Evolutionary conservation across 805 yeast species (phyloP).

Genomic region (Candida qinlingensis): DNA sequence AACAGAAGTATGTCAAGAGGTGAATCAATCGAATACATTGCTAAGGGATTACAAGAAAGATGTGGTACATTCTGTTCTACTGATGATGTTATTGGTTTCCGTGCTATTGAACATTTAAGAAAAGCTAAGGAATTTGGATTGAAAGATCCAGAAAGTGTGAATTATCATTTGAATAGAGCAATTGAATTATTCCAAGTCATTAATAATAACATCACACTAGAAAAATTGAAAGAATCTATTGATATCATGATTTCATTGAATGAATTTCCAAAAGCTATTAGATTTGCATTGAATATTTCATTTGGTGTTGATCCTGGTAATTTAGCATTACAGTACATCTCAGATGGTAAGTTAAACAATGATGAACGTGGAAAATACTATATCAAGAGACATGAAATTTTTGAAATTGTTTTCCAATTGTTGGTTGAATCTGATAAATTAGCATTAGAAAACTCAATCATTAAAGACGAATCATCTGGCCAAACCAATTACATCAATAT

Average conservation of each 20-base stretch:
- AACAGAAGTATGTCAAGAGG: slow-evolving; percentile 86
- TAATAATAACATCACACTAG: slow-evolving; percentile 70
- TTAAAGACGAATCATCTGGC: slow-evolving; percentile 9
- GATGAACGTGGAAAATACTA: slow-evolving; percentile 48
- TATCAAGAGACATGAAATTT: slow-evolving; percentile 52
- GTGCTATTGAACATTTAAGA: slow-evolving; percentile 88
- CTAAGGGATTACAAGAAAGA: slow-evolving; percentile 80
- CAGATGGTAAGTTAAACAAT: slow-evolving; percentile 43
- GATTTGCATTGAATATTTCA: slow-evolving; percentile 74
- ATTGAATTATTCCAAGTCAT: slow-evolving; percentile 74
- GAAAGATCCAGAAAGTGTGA: slow-evolving; percentile 65
- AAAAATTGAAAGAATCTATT: slow-evolving; percentile 76
- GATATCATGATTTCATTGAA: slow-evolving; percentile 72
- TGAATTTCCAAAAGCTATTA: slow-evolving; percentile 80
- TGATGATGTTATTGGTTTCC: slow-evolving; percentile 87
- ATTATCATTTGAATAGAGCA: slow-evolving; percentile 66
- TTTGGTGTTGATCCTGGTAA: slow-evolving; percentile 59
- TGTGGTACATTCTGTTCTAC: slow-evolving; percentile 95
- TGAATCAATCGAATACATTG: slow-evolving; percentile 87
- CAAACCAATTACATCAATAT: slow-evolving; percentile 38
- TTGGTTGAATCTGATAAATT: slow-evolving; percentile 65
- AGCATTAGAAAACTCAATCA: slow-evolving; percentile 37
- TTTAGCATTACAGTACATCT: slow-evolving; percentile 49
- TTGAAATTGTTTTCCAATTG: slow-evolving; percentile 69
- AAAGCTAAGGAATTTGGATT: slow-evolving; percentile 74